Evolutionary conservation across 192 early-diverging fungal genomes (phyloP).

Genomic region (Jimgerdemannia flammicorona): DNA sequence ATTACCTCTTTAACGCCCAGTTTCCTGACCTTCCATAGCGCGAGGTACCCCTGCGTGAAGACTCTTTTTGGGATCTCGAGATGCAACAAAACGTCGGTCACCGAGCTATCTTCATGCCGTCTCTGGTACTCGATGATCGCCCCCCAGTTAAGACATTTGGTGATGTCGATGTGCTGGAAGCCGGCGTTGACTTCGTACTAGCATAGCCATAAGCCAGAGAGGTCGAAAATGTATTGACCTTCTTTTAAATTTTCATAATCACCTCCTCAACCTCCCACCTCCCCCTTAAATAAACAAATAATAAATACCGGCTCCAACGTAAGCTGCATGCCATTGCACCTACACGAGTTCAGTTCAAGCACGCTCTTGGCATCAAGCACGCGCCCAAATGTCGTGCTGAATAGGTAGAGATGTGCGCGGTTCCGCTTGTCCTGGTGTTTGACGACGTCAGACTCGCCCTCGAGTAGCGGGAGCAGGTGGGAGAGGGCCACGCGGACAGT

Average conservation of each 20-base stretch:
- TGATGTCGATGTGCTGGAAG: not conserved
- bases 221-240: not conserved
- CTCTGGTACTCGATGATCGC: not conserved
- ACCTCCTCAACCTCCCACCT: not conserved
- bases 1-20: not conserved
- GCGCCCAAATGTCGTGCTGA: not conserved
- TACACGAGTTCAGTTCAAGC: not conserved
- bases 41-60: not conserved
- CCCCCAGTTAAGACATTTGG: not conserved
- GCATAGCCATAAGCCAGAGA: not conserved
- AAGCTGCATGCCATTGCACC: not conserved
- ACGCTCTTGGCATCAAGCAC: not conserved
- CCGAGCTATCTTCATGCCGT: not conserved
- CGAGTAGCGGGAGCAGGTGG: not conserved
- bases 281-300: not conserved
- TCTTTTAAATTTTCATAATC: not conserved
- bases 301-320: not conserved
- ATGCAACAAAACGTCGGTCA: not conserved
- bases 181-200: not conserved
- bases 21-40: not conserved
- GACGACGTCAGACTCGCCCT: not conserved
- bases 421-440: not conserved
- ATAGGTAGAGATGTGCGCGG: not conserved
- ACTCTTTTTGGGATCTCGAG: not conserved
- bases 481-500: not conserved